phyloP scores from a whole-genome alignment of 768 basidiomycete species.

The Pleurotus cornucopiae region DNA sequence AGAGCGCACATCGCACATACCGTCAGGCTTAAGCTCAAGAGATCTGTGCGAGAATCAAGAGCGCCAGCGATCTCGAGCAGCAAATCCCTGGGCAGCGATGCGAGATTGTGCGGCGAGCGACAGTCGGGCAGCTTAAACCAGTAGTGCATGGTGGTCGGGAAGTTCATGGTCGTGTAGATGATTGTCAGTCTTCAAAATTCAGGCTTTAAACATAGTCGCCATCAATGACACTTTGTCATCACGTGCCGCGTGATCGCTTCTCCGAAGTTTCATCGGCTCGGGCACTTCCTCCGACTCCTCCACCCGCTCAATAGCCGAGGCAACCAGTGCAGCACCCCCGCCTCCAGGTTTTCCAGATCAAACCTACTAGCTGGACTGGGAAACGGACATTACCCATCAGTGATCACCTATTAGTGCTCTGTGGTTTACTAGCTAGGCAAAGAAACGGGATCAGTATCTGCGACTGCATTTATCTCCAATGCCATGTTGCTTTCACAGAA shows the following conservation, averaged over 20 bases:
- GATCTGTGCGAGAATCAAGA: slow-evolving; percentile 47
- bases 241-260: neutral
- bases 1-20: slow-evolving; percentile 33
- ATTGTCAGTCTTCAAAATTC: neutral
- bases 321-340: too few relatives aligned
- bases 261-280: neutral
- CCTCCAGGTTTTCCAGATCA: too few relatives aligned
- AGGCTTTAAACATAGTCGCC: neutral
- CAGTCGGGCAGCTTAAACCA: slow-evolving; percentile 1
- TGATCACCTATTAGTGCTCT: too few relatives aligned
- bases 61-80: slow-evolving; percentile 61
- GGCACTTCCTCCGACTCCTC: neutral
- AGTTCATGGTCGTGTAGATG: neutral
- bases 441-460: too few relatives aligned
- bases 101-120: slow-evolving; percentile 4
- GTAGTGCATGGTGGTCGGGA: neutral
- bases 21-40: slow-evolving; percentile 56
- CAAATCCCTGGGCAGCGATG: slow-evolving; percentile 50
- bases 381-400: too few relatives aligned
- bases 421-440: too few relatives aligned
- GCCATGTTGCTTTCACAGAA: too few relatives aligned
- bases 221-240: neutral
- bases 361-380: too few relatives aligned
- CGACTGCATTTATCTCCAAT: too few relatives aligned
- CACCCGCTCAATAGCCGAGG: slow-evolving; percentile 3